Base-by-base conservation (phyloP, 805 yeast species). In the Cyberlindnera mycetangii region DNA sequence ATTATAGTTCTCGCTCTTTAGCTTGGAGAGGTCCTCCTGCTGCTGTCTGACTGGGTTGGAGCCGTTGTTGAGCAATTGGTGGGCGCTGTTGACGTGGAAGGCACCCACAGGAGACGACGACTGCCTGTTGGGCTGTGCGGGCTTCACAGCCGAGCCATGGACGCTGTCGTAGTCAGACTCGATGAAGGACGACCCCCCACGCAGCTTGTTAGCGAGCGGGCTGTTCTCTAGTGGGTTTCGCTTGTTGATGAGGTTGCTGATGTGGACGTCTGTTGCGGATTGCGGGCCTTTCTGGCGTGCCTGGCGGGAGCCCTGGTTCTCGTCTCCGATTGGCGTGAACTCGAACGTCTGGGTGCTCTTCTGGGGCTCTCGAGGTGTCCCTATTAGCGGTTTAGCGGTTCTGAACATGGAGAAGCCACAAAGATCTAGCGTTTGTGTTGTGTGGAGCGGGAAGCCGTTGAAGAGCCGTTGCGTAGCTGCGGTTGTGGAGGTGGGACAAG, bases 1-100 rank as follows among this genome's bases (percentile, higher is more conserved):
- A 42, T 69, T 69, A 51, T 68, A 70, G 47, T 73, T 73, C 31
- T 73, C 78, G 10, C 67, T 61, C 44, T 67, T 61, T 25, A 73
- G 60, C 45, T 59, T 58, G 15, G 62, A 50, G 10, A 59, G 48
- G 33, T 59, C 48, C 34, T 58, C 56, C 42, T 61, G 59, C 48
- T 63, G 66, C 30, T 55, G 63, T 35, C 51, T 58, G 14, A 63
- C 55, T 4, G 67, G 65, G 41, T 63, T 59, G 17, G 61, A 56
- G 1, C 61, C 62, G 45, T 47, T 49, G 34, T 52, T 50, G 6
- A 58, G 42, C 39, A 58, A 36, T 21, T 31, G 43, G 32, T 53
- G 55, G 7, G 30, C 31, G 14, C 42, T 48, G 14, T 48, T 38
- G 25, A 16, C 14, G 11, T 37, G 41, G 40, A 54, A 47, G 14